Conservation (phyloP, 306 rosid genomes). For the Rosa lucieae region DNA sequence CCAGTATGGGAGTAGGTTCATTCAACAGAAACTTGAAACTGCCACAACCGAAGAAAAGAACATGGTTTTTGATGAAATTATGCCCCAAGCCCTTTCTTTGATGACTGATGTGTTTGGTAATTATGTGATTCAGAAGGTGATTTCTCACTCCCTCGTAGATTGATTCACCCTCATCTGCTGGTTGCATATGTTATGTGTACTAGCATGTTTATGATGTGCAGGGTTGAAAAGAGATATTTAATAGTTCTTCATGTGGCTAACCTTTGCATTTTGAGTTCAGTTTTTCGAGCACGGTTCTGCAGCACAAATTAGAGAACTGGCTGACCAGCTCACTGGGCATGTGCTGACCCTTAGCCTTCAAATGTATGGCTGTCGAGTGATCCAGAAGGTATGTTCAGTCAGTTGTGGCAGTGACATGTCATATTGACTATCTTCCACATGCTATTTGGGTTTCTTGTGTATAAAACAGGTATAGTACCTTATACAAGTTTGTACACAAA, state of each 20-base stretch:
- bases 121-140: slow-evolving; percentile 96
- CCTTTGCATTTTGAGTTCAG: slow-evolving; percentile 40
- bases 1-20: slow-evolving; percentile 94
- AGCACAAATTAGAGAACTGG: slow-evolving; percentile 81
- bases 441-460: neutral
- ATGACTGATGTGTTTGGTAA: slow-evolving; percentile 98
- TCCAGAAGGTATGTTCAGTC: slow-evolving; percentile 72
- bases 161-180: slow-evolving; percentile 3
- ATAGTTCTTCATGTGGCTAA: slow-evolving; percentile 21
- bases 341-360: slow-evolving; percentile 95
- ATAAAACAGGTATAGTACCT: neutral
- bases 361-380: slow-evolving; percentile 98
- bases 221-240: neutral
- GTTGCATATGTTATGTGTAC: slow-evolving; percentile 6
- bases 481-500: neutral
- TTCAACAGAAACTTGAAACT: slow-evolving; percentile 93
- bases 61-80: slow-evolving; percentile 92
- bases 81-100: slow-evolving; percentile 88
- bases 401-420: neutral
- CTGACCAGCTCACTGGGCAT: slow-evolving; percentile 77
- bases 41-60: slow-evolving; percentile 83
- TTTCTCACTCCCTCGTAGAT: neutral
- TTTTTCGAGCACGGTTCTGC: slow-evolving; percentile 95
- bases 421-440: neutral
- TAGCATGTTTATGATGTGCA: neutral